A percentile compares a stretch with the other conserved stretches of the same genome.
These are phyloP conservation scores for Thuidium tamariscinum DNA, from an alignment of 225 moss, liverwort and hornwort species.

Conservation along the genomic window DNA sequence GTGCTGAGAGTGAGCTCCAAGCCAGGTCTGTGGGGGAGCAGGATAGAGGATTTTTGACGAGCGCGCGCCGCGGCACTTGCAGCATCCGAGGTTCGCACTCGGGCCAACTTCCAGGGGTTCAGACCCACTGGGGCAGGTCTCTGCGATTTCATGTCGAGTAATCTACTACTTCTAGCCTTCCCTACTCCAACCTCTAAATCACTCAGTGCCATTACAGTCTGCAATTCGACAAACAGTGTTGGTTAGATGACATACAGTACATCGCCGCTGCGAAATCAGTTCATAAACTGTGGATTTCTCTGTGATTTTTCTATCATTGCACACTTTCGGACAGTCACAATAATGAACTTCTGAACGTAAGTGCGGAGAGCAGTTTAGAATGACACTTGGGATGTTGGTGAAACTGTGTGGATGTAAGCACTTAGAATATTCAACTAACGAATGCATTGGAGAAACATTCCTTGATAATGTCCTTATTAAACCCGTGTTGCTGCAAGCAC, in stretches of 20 bases:
- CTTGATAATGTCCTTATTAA: not conserved
- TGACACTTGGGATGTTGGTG: not conserved
- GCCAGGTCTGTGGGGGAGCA: slow-evolving; percentile 30
- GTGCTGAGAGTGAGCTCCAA: slow-evolving; percentile 19
- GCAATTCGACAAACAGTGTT: not conserved
- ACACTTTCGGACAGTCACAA: not conserved
- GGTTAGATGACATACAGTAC: not conserved
- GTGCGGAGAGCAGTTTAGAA: not conserved
- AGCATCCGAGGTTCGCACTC: slow-evolving; percentile 56
- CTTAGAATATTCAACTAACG: not conserved
- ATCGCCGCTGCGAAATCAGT: not conserved
- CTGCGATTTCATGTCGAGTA: not conserved
- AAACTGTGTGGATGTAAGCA: not conserved
- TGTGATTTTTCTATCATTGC: not conserved
- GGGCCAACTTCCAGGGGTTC: slow-evolving; percentile 81
- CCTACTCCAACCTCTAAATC: slow-evolving; percentile 44
- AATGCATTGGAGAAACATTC: not conserved
- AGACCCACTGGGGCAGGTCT: slow-evolving; percentile 51
- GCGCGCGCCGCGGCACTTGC: slow-evolving; percentile 65
- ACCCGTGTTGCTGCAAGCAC: no score
- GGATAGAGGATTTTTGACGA: slow-evolving; percentile 60
- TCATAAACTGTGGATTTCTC: not conserved
- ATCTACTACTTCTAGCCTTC: slow-evolving; percentile 30
- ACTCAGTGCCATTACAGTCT: slow-evolving; percentile 25
- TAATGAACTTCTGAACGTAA: not conserved